A percentile compares a stretch with the other conserved stretches of the same genome.
Evolutionary conservation across 1,284 basidiomycete species (phyloP).

Genomic region (Leccinum pachyderme): DNA sequence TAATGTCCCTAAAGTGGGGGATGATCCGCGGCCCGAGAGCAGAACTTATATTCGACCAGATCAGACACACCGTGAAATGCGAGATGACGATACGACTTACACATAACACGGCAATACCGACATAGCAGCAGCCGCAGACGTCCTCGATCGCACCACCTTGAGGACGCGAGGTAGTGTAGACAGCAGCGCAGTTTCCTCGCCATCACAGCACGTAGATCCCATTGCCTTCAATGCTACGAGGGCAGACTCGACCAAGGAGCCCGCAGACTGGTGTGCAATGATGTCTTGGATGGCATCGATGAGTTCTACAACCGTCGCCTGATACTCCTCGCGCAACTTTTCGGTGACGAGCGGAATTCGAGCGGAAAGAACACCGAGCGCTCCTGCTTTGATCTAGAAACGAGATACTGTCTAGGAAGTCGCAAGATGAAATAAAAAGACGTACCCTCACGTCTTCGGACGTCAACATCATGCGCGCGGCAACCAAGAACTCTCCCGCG

Average conservation of each 20-base stretch:
- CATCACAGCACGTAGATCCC: conserved; percentile 51
- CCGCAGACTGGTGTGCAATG: conserved; percentile 43
- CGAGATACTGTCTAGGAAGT: neutral
- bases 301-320: conserved; percentile 50
- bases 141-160: conserved; percentile 41
- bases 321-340: conserved; percentile 53
- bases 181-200: conserved; percentile 67
- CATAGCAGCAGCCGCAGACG: conserved; percentile 44
- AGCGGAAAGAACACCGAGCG: conserved; percentile 64
- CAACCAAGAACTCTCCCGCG: conserved; percentile 61
- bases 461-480: conserved; percentile 52
- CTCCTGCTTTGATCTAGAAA: conserved; percentile 56
- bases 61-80: conserved; percentile 9
- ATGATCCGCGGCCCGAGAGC: conserved; percentile 86
- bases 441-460: conserved; percentile 49
- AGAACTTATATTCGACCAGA: conserved; percentile 41
- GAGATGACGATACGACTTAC: conserved; percentile 37
- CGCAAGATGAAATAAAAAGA: neutral
- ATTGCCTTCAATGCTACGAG: conserved; percentile 62
- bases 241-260: conserved; percentile 42
- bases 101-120: conserved; percentile 58
- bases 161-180: conserved; percentile 60
- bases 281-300: conserved; percentile 49
- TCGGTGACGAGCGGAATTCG: conserved; percentile 64
- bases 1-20: conserved; percentile 75